phyloP scores from a whole-genome alignment of 768 basidiomycete species.

The Lactarius akahatsu region DNA sequence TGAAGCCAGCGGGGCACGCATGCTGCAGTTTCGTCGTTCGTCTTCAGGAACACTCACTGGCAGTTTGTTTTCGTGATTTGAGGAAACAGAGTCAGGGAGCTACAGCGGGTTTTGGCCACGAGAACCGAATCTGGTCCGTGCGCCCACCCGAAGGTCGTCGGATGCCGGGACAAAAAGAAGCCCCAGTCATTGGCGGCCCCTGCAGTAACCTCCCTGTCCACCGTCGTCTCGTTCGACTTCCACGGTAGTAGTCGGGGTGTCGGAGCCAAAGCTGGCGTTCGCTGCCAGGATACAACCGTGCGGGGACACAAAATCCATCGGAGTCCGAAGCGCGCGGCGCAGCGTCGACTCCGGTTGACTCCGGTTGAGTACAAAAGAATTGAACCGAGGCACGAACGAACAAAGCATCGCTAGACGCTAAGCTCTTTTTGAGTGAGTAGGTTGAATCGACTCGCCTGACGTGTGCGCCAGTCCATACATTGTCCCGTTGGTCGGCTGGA shows the following conservation, averaged over 20 bases:
- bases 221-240: not conserved
- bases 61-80: not conserved
- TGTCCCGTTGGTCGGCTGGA: too few relatives aligned
- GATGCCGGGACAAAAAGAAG: not conserved
- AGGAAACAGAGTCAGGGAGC: not conserved
- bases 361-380: conserved; percentile 1
- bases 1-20: not conserved
- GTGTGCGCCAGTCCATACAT: too few relatives aligned
- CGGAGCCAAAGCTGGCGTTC: not conserved
- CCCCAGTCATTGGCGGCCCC: not conserved
- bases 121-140: not conserved
- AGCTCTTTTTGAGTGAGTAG: not conserved
- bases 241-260: not conserved
- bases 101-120: not conserved
- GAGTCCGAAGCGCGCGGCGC: not conserved
- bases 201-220: not conserved
- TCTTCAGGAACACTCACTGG: not conserved
- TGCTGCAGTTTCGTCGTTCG: not conserved
- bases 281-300: not conserved
- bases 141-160: not conserved
- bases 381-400: not conserved
- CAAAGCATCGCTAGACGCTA: not conserved
- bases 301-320: not conserved
- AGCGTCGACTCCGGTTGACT: conserved; percentile 1
- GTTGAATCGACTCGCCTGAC: too few relatives aligned